Percentiles rank a stretch among this genome's conserved stretches.
phyloP scores from a whole-genome alignment of 164 flowering plant species.

The Sedum album region DNA sequence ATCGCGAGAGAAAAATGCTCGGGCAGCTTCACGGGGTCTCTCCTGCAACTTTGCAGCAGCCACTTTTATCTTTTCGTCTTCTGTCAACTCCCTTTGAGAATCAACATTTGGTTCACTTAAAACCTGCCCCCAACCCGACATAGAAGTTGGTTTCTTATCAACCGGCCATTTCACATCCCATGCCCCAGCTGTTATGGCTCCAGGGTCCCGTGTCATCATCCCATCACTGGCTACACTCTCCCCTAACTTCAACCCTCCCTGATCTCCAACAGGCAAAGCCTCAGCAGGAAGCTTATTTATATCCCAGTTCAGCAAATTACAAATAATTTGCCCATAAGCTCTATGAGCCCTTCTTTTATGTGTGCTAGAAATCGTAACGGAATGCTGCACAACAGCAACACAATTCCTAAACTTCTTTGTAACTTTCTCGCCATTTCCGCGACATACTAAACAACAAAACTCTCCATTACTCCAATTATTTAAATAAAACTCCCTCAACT shows the following conservation, averaged over 20 bases:
- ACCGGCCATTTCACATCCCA: neutral
- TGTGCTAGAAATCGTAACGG: constrained; percentile 5
- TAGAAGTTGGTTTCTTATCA: neutral
- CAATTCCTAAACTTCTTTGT: constrained; percentile 10
- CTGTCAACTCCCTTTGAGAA: neutral
- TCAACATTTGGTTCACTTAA: neutral
- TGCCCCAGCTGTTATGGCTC: neutral
- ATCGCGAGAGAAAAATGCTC: neutral
- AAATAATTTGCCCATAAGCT: constrained; percentile 11
- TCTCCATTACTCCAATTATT: constrained; percentile 6
- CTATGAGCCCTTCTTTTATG: constrained; percentile 7
- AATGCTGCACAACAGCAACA: constrained; percentile 10
- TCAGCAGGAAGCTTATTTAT: constrained; percentile 9
- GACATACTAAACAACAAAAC: constrained; percentile 9
- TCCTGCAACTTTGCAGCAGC: constrained; percentile 8
- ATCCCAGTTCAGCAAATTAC: constrained; percentile 3
- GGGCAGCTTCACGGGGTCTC: constrained; percentile 7
- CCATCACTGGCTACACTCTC: neutral
- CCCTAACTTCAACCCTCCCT: neutral
- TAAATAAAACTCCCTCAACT: constrained; percentile 2
- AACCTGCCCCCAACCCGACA: neutral
- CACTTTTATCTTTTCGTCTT: neutral
- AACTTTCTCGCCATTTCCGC: constrained; percentile 8
- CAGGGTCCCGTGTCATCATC: neutral
- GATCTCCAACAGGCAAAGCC: neutral